These are phyloP conservation scores for Ceratobasidium sp. DNA, from an alignment of 1,284 basidiomycete species.

Conservation along the genomic window DNA sequence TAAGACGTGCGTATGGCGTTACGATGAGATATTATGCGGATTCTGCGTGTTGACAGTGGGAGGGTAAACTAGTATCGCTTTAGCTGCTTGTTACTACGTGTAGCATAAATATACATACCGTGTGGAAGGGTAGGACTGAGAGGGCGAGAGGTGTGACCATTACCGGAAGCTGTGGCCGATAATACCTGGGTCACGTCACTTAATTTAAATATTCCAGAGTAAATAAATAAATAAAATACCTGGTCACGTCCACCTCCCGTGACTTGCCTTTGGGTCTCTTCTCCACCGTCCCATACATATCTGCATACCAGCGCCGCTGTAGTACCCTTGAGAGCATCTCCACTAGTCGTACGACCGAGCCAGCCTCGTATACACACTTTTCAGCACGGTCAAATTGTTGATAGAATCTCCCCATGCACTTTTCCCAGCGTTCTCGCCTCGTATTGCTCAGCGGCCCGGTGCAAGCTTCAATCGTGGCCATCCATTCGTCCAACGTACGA, in stretches of 20 bases:
- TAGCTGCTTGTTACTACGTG: slow-evolving; percentile 16
- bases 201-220: too few species aligned
- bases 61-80: slow-evolving; percentile 64
- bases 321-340: slow-evolving; percentile 65
- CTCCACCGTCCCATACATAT: slow-evolving; percentile 58
- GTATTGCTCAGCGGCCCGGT: slow-evolving; percentile 53
- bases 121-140: slow-evolving; percentile 71
- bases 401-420: slow-evolving; percentile 59
- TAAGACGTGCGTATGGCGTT: slow-evolving; percentile 70
- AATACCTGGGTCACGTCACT: slow-evolving; percentile 51
- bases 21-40: slow-evolving; percentile 69
- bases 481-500: slow-evolving; percentile 62
- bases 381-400: slow-evolving; percentile 53
- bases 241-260: slow-evolving; percentile 32
- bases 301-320: slow-evolving; percentile 67
- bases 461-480: slow-evolving; percentile 59
- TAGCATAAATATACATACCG: slow-evolving; percentile 55
- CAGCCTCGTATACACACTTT: slow-evolving; percentile 62
- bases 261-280: slow-evolving; percentile 27
- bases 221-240: slow-evolving; percentile 50
- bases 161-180: slow-evolving; percentile 57
- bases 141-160: slow-evolving; percentile 63
- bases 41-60: slow-evolving; percentile 64
- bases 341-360: slow-evolving; percentile 67
- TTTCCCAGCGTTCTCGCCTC: slow-evolving; percentile 59